These are phyloP conservation scores for Diplodia mutila DNA, from an alignment of 2,329 filamentous ascomycete species.

Conservation along the genomic window DNA sequence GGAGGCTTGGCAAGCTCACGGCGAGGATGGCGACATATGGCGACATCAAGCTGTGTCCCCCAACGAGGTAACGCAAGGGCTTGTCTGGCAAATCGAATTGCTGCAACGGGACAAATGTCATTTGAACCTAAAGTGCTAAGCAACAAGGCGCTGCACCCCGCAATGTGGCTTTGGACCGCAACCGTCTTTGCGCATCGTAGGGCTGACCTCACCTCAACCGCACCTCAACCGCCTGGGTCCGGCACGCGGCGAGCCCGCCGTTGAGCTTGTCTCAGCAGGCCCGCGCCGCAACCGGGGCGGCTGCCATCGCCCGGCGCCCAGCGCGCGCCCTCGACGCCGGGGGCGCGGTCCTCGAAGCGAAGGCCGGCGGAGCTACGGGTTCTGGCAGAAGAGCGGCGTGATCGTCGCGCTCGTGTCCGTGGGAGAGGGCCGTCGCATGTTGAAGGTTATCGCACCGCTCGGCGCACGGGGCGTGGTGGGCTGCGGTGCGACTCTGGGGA, in stretches of 20 bases:
- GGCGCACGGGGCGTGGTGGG: neutral
- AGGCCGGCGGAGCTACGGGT: neutral
- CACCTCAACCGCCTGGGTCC: neutral
- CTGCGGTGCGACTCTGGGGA: neutral
- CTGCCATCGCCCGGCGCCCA: neutral
- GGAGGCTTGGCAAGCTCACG: slow-evolving; percentile 13
- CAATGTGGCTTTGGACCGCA: slow-evolving; percentile 5
- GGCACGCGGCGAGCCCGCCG: neutral
- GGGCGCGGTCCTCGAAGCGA: neutral
- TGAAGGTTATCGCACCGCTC: neutral
- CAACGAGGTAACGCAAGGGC: slow-evolving; percentile 16
- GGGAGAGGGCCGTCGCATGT: neutral
- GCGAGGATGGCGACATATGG: slow-evolving; percentile 22
- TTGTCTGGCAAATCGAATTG: slow-evolving; percentile 8
- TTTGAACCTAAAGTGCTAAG: slow-evolving; percentile 3
- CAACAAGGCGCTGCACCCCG: slow-evolving; percentile 15
- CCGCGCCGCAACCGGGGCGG: neutral
- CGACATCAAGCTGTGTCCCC: slow-evolving; percentile 15
- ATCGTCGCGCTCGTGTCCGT: slow-evolving; percentile 8
- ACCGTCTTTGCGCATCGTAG: neutral
- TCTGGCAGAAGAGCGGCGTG: neutral
- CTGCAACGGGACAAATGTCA: slow-evolving; percentile 12
- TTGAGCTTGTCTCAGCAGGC: neutral
- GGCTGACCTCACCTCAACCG: slow-evolving; percentile 14
- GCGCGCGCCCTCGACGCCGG: neutral